phyloP scores from a whole-genome alignment of 768 basidiomycete genomes.

The Candolleomyces efflorescens region DNA sequence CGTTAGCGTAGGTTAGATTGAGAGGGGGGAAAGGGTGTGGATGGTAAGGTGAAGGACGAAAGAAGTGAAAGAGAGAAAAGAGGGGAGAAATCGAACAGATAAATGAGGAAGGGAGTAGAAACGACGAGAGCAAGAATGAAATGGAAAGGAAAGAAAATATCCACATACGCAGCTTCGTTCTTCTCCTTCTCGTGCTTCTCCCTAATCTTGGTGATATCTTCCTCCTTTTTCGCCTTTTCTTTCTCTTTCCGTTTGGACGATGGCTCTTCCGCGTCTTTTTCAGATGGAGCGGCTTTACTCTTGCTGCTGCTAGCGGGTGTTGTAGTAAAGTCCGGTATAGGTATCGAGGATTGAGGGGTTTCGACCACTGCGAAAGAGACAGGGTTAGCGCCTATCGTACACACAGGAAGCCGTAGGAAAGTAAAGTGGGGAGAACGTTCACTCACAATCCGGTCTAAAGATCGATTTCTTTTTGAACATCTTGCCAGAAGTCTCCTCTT shows the following conservation, averaged over 20 bases:
- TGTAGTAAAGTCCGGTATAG: conserved; percentile 38
- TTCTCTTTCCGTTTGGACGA: conserved; percentile 25
- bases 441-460: conserved; percentile 78
- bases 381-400: too few relatives aligned
- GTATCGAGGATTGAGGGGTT: conserved; percentile 23
- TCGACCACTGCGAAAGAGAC: conserved; percentile 29
- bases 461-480: conserved; percentile 79
- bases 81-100: too few relatives aligned
- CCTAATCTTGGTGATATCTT: conserved; percentile 68
- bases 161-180: conserved; percentile 52
- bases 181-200: conserved; percentile 74
- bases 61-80: background rate
- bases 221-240: conserved; percentile 33
- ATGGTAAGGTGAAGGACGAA: background rate
- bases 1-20: conserved; percentile 27
- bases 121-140: too few relatives aligned
- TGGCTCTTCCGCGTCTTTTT: background rate
- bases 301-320: conserved; percentile 18
- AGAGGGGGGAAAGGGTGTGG: background rate
- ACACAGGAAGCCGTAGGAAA: too few relatives aligned
- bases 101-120: background rate
- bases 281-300: conserved; percentile 9
- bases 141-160: too few relatives aligned
- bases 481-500: conserved; percentile 43
- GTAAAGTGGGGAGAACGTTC: too few relatives aligned